Base-by-base conservation (phyloP, 106 monocot species). In the Allium fistulosum region DNA sequence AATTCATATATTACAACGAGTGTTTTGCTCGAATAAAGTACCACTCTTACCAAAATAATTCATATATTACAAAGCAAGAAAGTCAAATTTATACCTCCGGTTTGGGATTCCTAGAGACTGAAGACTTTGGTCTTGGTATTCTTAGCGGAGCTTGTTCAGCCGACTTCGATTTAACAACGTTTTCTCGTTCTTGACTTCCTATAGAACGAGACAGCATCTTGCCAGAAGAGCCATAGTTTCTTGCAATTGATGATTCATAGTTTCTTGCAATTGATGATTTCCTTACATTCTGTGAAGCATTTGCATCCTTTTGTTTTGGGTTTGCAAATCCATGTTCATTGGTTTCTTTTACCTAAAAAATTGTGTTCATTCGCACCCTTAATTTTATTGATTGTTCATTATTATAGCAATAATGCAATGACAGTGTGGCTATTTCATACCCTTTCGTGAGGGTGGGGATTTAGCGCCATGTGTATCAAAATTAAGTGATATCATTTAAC, bases 251-350 rank as follows among this genome's bases (percentile, higher is more conserved):
- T 62, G 62, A 6, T 66, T 50, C 10, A 74, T 49, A 68, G 57
- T 48, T 67, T 52, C 67, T 75, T 26, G 58, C 77, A 64, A 48
- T 22, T 65, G 77, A 77, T 62, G 62, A 6, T 66, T 50, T 82
- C 62, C 45, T 62, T 28, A 57, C 12, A 53, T 17, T 72, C 59
- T 74, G 72, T 47, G 50, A 15, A 64, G 52, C 69, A 63, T 72
- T 84, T 53, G 67, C 50, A 55, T 28, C 17, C 66, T 87, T 84
- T 28, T 76, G 62, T 58, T 82, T 77, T 37, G 37, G 5, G 37
- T 72, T 84, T 53, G 67, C 50, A 55, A 45, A 17, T 65, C 84
- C 82, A 28, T 76, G 66, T 58, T 82, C 78, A 70, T 53, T 66
- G 71, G 74, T 17, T 60, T 70, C 52, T 13, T 67, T 81, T 58